Conservation (phyloP, 169 alveolate genomes). For the Eimeria falciformis region DNA sequence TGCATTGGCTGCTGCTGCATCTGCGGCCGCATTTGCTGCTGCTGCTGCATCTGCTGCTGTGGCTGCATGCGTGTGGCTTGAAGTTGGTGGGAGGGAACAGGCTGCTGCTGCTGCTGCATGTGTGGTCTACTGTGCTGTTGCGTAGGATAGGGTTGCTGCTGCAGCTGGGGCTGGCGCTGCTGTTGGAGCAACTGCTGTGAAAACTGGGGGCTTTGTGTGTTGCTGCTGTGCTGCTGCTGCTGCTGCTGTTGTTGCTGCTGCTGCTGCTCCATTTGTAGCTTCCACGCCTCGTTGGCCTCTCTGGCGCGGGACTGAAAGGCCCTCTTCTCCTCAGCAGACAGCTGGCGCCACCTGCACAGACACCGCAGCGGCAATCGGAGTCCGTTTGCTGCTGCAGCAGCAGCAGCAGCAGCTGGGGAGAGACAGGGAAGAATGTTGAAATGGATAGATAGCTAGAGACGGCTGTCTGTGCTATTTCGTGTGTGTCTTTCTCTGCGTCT, state of each 20-base stretch:
- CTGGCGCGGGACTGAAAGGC: slow-evolving; percentile 67
- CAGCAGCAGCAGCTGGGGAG: neutral
- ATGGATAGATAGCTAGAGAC: neutral
- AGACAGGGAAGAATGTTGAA: neutral
- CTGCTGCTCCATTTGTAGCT: slow-evolving; percentile 32
- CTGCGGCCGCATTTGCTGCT: neutral
- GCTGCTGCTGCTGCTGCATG: slow-evolving; percentile 52
- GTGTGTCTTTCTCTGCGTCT: neutral
- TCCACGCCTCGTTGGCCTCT: slow-evolving; percentile 75
- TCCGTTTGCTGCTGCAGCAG: too few relatives aligned
- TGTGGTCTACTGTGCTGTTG: neutral
- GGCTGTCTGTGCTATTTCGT: neutral
- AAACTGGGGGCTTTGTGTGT: too few relatives aligned
- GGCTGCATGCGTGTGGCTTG: slow-evolving; percentile 5
- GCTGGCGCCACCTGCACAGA: slow-evolving; percentile 73
- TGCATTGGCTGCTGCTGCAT: slow-evolving; percentile 9
- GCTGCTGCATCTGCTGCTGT: slow-evolving; percentile 27
- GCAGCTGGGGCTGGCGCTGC: neutral
- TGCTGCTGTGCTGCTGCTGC: slow-evolving; percentile 55
- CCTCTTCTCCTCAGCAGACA: slow-evolving; percentile 65
- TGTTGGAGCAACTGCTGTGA: slow-evolving; percentile 28
- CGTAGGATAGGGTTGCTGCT: neutral
- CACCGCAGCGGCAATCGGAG: slow-evolving; percentile 50
- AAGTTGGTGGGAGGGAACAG: slow-evolving; percentile 3
- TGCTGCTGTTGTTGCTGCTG: slow-evolving; percentile 67